Conservation (phyloP, 2,329 filamentous ascomycete species). For the Helminthosporium solani region DNA sequence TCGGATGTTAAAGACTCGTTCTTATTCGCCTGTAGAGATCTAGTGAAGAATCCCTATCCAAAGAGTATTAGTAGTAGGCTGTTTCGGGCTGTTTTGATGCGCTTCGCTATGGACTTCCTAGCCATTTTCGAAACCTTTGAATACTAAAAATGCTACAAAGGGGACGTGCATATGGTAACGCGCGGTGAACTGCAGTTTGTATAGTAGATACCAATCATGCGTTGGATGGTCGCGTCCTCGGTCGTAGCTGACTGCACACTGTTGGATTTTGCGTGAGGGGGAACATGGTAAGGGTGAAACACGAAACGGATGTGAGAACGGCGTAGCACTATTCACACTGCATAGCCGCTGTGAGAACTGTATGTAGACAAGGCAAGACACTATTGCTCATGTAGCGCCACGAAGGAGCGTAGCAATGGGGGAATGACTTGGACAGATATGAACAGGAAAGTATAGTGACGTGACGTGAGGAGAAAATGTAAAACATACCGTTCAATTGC, state of each 20-base stretch:
- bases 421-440: not conserved
- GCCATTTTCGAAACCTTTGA: not conserved
- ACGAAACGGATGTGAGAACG: conserved; percentile 6
- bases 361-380: not conserved
- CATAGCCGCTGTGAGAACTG: conserved; percentile 3
- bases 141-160: not conserved
- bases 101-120: not conserved
- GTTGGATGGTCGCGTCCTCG: not conserved
- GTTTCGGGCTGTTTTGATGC: too few species aligned
- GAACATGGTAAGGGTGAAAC: too few species aligned
- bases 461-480: not conserved
- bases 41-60: too few species aligned
- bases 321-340: conserved; percentile 2
- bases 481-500: not conserved
- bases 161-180: not conserved
- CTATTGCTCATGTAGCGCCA: too few species aligned
- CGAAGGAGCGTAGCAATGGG: not conserved
- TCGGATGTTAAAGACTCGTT: too few species aligned
- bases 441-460: not conserved
- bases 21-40: too few species aligned
- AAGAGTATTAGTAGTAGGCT: too few species aligned
- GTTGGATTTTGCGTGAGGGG: too few species aligned
- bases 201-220: not conserved
- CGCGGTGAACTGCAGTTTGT: not conserved
- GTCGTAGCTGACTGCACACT: not conserved